Evolutionary conservation across 2,329 filamentous ascomycete species (phyloP), one percentile per base, ranked within the genome.

Genomic region (Epichloe bromicola): DNA sequence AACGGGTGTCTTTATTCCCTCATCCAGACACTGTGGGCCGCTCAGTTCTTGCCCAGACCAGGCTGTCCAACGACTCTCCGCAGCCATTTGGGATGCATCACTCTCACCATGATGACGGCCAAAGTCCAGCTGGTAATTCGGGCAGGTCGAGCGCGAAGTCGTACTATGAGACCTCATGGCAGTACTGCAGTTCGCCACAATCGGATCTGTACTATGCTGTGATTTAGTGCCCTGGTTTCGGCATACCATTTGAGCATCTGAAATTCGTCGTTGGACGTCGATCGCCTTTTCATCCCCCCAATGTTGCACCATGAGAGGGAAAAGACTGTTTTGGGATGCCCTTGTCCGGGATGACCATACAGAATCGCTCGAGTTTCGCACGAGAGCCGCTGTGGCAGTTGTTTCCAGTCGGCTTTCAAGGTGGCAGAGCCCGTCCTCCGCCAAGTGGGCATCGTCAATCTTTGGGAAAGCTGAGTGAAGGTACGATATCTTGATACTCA

Each of bases 391-490:
- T 3, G 67, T 74, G 5, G 68, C 74, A 14, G 67, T 70, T 4
- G 79, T 83, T 55, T 77, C 70, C 20, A 82, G 60, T 14, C 60
- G 70, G 34, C 76, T 83, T 30, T 69, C 65, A 20, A 72, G 60
- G 11, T 62, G 62, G 15, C 64, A 65, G 20, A 72, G 61, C 1
- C 70, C 70, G 15, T 59, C 54, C 17, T 52, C 50, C 14, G 33
- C 43, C 7, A 57, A 53, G 14, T 61, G 59, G 2, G 52, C 36
- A 4, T 57, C 52, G 8, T 52, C 60, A 12, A 61, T 61, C 17
- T 65, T 60, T 0, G 73, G 70, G 58, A 82, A 81, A 0, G 70
- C 74, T 0, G 79, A 78, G 57, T 83, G 78, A 2, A 68, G 67
- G 57, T 82, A 83, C 6, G 66, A 72, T 7, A 83, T 56, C 19